phyloP scores from a whole-genome alignment of 2,329 filamentous ascomycete species.

The Sporothrix mexicana region DNA sequence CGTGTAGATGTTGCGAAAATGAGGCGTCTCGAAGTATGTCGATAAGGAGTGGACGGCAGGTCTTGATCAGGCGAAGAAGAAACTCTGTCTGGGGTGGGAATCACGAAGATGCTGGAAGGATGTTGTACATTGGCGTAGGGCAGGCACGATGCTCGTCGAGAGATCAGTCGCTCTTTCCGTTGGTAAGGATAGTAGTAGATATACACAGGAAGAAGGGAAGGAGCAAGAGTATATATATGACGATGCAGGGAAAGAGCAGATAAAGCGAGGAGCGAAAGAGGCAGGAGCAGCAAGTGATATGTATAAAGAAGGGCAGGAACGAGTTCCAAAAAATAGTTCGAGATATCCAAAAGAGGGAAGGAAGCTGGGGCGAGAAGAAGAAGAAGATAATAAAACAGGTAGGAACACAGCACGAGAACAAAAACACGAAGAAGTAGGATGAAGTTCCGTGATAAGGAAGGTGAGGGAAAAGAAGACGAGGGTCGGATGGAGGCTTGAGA shows the following conservation, averaged over 20 bases:
- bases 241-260: constrained; percentile 19
- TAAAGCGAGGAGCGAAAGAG: constrained; percentile 24
- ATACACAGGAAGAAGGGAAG: constrained; percentile 24
- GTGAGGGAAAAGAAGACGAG: constrained; percentile 41
- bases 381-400: constrained; percentile 31
- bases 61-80: constrained; percentile 40
- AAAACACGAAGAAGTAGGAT: constrained; percentile 53
- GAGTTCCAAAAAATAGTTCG: constrained; percentile 50
- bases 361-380: constrained; percentile 41
- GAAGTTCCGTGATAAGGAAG: constrained; percentile 54
- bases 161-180: constrained; percentile 36
- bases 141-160: constrained; percentile 31
- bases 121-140: constrained; percentile 38
- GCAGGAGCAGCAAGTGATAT: constrained; percentile 30
- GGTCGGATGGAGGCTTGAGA: constrained; percentile 44
- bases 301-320: constrained; percentile 54
- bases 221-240: constrained; percentile 27
- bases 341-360: constrained; percentile 52
- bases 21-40: constrained; percentile 31
- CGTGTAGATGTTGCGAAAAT: constrained; percentile 39
- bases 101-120: constrained; percentile 35
- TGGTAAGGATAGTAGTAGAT: constrained; percentile 10
- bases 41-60: constrained; percentile 55
- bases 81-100: constrained; percentile 25
- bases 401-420: constrained; percentile 42